These are phyloP conservation scores for Quercus suber DNA, from an alignment of 306 rosid genomes.

Conservation along the genomic window DNA sequence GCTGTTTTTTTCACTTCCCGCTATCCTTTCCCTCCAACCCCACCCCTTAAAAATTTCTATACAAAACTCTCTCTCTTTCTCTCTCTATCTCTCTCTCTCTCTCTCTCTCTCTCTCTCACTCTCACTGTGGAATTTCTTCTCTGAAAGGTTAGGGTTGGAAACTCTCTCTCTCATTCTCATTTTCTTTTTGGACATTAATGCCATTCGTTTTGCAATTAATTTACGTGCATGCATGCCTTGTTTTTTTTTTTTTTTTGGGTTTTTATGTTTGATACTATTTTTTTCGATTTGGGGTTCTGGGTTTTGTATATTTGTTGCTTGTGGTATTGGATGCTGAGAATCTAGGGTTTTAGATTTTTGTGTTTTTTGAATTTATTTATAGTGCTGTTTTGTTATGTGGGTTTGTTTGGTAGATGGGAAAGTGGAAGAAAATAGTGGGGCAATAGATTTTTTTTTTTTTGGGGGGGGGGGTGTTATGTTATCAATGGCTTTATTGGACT, in stretches of 20 bases:
- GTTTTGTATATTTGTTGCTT: neutral
- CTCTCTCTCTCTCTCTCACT: neutral
- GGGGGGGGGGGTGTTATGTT: neutral
- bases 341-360: neutral
- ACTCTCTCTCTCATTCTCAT: neutral
- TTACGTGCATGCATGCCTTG: neutral
- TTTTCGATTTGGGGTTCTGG: neutral
- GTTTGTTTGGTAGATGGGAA: neutral
- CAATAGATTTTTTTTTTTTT: too few relatives aligned
- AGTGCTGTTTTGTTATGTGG: neutral
- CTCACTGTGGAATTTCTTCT: neutral
- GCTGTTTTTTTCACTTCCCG: neutral
- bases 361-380: neutral
- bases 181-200: neutral
- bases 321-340: neutral
- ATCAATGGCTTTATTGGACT: neutral
- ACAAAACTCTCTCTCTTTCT: neutral
- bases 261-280: neutral
- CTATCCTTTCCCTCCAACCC: conserved; percentile 4
- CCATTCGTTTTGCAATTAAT: neutral
- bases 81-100: neutral
- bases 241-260: neutral
- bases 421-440: neutral
- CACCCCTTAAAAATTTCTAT: conserved; percentile 9
- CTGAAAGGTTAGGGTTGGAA: conserved; percentile 2